Evolutionary conservation across 2,329 filamentous ascomycete species (phyloP), one percentile per base, ranked within the genome.

Genomic region (Fusarium xyrophilum): DNA sequence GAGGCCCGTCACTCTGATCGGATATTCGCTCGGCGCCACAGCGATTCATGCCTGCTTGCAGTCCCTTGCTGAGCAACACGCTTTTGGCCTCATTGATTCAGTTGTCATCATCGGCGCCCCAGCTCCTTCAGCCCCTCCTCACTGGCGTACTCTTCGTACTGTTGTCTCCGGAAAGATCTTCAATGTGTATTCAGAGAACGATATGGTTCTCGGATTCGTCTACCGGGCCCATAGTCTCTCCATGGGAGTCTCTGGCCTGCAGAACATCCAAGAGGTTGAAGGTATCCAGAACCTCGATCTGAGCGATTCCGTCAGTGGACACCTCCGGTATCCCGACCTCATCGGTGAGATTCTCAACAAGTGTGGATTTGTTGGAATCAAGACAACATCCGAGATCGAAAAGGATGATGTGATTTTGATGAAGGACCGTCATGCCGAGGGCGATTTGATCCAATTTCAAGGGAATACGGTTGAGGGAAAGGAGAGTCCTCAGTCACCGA

Each of bases 171-270:
- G 94, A 5, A 87, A 91, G 60, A 84, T 97, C 11, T 91, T 97
- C 72, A 97, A 97, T 72, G 93, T 95, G 12, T 97, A 91, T 79
- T 95, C 92, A 3, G 88, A 90, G 54, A 94, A 96, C 63, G 94
- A 97, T 78, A 92, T 93, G 74, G 89, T 97, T 33, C 87, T 97
- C 2, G 93, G 89, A 2, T 95, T 97, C 76, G 82, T 97, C 21
- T 97, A 97, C 77, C 89, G 94, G 44, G 90, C 93, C 5, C 93
- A 91, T 40, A 93, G 90, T 61, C 86, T 97, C 30, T 91, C 96
- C 68, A 85, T 92, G 40, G 94, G 94, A 6, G 88, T 97, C 42
- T 93, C 93, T 0, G 95, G 94, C 1, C 81, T 98, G 3, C 91
- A 97, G 76, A 84, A 88, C 33, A 87, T 96, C 27, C 73, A 88